These are phyloP conservation scores for Aureobasidium sp. DNA, from an alignment of 2,329 filamentous ascomycete genomes.

Conservation along the genomic window DNA sequence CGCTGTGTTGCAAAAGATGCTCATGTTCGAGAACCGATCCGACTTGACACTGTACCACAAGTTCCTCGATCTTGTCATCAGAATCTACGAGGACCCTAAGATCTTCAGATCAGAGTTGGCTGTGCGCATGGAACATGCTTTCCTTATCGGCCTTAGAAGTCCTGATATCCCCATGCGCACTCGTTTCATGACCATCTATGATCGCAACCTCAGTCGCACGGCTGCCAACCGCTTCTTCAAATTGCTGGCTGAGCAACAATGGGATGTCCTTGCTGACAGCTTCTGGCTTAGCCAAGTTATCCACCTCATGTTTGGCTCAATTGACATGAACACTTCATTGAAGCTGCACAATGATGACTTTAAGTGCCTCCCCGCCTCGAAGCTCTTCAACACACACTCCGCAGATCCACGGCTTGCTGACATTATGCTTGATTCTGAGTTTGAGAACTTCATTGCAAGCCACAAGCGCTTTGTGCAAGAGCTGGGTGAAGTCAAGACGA, in stretches of 20 bases:
- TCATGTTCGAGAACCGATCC: conserved; percentile 79
- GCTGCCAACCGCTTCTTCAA: conserved; percentile 85
- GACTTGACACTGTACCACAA: conserved; percentile 83
- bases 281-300: conserved; percentile 97
- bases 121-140: conserved; percentile 95
- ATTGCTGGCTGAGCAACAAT: conserved; percentile 86
- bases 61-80: conserved; percentile 91
- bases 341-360: conserved; percentile 82
- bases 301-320: conserved; percentile 81
- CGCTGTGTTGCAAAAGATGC: conserved; percentile 97
- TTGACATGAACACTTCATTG: conserved; percentile 74
- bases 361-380: conserved; percentile 64
- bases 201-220: conserved; percentile 86
- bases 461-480: conserved; percentile 81
- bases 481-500: conserved; percentile 75
- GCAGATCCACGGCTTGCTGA: conserved; percentile 59
- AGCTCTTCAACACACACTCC: conserved; percentile 64
- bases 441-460: conserved; percentile 68
- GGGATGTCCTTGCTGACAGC: conserved; percentile 88
- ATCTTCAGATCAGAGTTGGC: conserved; percentile 92
- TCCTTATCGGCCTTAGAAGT: conserved; percentile 88
- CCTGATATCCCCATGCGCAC: conserved; percentile 96
- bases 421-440: conserved; percentile 72
- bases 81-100: conserved; percentile 96
- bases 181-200: conserved; percentile 92